Conservation (phyloP, 257 asterid genomes). For the Echium plantagineum region DNA sequence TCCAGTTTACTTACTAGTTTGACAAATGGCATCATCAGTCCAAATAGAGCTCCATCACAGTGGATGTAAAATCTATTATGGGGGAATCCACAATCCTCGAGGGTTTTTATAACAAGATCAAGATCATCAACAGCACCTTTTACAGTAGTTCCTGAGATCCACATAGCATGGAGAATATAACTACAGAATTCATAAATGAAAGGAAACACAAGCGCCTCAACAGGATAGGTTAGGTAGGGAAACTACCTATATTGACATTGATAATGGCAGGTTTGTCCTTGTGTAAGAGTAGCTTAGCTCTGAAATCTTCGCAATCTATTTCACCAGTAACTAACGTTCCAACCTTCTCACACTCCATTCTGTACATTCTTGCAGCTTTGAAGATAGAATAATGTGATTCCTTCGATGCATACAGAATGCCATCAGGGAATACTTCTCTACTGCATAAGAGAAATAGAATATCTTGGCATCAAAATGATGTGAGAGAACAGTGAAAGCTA, state of each 20-base stretch:
- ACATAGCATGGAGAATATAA: constrained; percentile 2
- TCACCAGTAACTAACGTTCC: constrained; percentile 77
- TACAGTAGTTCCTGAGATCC: constrained; percentile 86
- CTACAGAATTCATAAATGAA: not conserved
- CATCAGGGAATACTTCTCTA: constrained; percentile 95
- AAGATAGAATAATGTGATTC: constrained; percentile 94
- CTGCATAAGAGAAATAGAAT: constrained; percentile 29
- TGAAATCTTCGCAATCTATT: constrained; percentile 77
- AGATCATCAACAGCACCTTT: constrained; percentile 99
- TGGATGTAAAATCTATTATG: constrained; percentile 87
- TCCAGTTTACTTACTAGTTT: constrained; percentile 42
- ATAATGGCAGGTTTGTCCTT: constrained; percentile 86
- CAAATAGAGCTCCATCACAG: constrained; percentile 94
- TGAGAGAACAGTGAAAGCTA: constrained; percentile 3
- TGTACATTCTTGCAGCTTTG: constrained; percentile 97
- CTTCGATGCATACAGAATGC: constrained; percentile 78
- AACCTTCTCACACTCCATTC: constrained; percentile 87
- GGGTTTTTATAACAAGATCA: constrained; percentile 83
- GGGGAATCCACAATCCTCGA: constrained; percentile 73
- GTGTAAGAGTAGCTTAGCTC: constrained; percentile 47
- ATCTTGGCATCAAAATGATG: constrained; percentile 14
- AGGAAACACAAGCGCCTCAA: not conserved
- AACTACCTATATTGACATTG: constrained; percentile 82
- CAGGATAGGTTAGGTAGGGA: not conserved
- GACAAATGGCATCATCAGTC: constrained; percentile 99